A percentile compares a stretch with the other conserved stretches of the same genome.
phyloP scores from a whole-genome alignment of 139 green algal species.

The Asterochloris erici region DNA sequence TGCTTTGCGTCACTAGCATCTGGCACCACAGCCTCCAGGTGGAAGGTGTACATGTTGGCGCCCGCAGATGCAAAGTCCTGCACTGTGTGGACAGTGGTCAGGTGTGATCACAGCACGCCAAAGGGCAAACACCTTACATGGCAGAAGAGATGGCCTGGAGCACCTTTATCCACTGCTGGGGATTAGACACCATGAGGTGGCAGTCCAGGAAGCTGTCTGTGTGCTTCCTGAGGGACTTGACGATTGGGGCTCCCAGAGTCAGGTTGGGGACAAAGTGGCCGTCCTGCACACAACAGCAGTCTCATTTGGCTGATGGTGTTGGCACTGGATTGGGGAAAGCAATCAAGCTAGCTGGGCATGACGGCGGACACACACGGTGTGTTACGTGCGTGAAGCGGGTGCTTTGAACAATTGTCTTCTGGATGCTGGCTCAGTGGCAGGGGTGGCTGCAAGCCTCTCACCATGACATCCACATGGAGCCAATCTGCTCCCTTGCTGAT shows the following conservation, averaged over 20 bases:
- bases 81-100: conserved; percentile 40
- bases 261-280: conserved; percentile 96
- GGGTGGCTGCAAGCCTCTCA: background rate
- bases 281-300: conserved; percentile 32
- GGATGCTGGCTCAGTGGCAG: no score
- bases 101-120: background rate
- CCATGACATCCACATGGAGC: conserved; percentile 68
- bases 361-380: no score
- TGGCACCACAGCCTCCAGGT: conserved; percentile 69
- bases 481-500: conserved; percentile 75
- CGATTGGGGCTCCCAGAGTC: conserved; percentile 85
- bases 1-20: conserved; percentile 23
- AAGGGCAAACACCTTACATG: background rate
- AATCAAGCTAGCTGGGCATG: no score
- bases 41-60: conserved; percentile 89
- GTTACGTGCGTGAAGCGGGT: no score
- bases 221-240: conserved; percentile 75
- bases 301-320: background rate
- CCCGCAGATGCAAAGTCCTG: conserved; percentile 71
- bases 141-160: no score
- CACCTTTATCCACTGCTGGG: conserved; percentile 61
- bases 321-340: background rate
- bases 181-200: conserved; percentile 69
- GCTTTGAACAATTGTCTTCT: no score
- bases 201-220: conserved; percentile 86